These are phyloP conservation scores for Lasiodiplodia theobromae DNA, from an alignment of 2,329 filamentous ascomycete species.

Conservation along the genomic window DNA sequence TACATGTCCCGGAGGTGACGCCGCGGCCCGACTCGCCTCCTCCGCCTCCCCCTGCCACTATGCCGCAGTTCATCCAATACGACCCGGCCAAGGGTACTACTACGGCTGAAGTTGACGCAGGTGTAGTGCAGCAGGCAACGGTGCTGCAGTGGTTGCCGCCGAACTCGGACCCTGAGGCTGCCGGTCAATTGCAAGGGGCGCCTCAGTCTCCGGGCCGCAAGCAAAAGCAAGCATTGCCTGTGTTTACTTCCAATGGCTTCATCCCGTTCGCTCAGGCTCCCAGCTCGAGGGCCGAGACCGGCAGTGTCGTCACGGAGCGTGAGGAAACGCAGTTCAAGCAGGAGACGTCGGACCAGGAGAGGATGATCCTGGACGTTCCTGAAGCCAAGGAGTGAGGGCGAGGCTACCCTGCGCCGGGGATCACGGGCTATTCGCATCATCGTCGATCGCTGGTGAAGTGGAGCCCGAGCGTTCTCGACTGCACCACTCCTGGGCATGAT, in stretches of 20 bases:
- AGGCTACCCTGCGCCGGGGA: slow-evolving; percentile 23
- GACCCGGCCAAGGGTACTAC: slow-evolving; percentile 34
- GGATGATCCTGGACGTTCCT: slow-evolving; percentile 7
- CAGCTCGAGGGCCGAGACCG: neutral
- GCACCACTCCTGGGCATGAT: slow-evolving; percentile 3
- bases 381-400: slow-evolving; percentile 19
- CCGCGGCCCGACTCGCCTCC: slow-evolving; percentile 46
- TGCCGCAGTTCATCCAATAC: slow-evolving; percentile 45
- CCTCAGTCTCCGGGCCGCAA: slow-evolving; percentile 37
- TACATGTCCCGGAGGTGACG: slow-evolving; percentile 35
- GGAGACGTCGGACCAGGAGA: neutral
- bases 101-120: slow-evolving; percentile 2
- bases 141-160: slow-evolving; percentile 45
- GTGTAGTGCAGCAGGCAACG: slow-evolving; percentile 32
- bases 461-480: slow-evolving; percentile 8
- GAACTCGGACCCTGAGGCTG: slow-evolving; percentile 38
- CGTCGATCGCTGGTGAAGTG: slow-evolving; percentile 22
- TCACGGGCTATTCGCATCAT: slow-evolving; percentile 20
- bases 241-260: slow-evolving; percentile 53
- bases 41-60: slow-evolving; percentile 41
- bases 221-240: slow-evolving; percentile 53
- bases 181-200: slow-evolving; percentile 31
- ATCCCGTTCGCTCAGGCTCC: slow-evolving; percentile 43
- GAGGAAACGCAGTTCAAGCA: slow-evolving; percentile 23
- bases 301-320: neutral